A percentile compares a stretch with the other conserved stretches of the same genome.
These are phyloP conservation scores for Fusarium tricinctum DNA, from an alignment of 2,329 filamentous ascomycete species.

Conservation along the genomic window DNA sequence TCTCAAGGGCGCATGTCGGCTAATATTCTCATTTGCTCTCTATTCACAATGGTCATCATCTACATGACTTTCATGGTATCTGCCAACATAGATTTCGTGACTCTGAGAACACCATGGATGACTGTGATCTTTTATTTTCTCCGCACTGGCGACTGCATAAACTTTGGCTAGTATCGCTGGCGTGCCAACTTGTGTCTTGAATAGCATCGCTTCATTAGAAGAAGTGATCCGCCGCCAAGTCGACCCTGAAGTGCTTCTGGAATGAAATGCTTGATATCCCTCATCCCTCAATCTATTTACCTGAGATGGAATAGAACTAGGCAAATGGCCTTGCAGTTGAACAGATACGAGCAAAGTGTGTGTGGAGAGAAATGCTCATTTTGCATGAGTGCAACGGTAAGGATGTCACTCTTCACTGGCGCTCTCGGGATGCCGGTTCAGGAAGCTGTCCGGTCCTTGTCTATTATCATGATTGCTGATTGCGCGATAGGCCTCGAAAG, in stretches of 20 bases:
- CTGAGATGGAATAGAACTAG: constrained; percentile 4
- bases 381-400: constrained; percentile 10
- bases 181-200: constrained; percentile 2
- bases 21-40: not conserved
- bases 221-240: constrained; percentile 9
- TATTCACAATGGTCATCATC: not conserved
- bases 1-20: not conserved
- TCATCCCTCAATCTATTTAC: constrained; percentile 26
- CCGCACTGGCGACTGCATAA: constrained; percentile 31
- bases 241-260: constrained; percentile 10
- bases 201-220: constrained; percentile 10
- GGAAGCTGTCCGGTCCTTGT: constrained; percentile 8
- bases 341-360: constrained; percentile 1
- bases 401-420: constrained; percentile 10
- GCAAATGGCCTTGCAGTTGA: not conserved
- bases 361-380: constrained; percentile 15
- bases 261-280: not conserved
- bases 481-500: constrained; percentile 3
- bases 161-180: constrained; percentile 36
- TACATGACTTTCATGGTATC: not conserved
- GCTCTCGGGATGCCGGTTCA: constrained; percentile 29
- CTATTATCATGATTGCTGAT: not conserved
- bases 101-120: constrained; percentile 8
- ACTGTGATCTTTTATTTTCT: constrained; percentile 17
- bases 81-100: constrained; percentile 5